A percentile compares a stretch with the other conserved stretches of the same genome.
These are phyloP conservation scores for Fusarium pseudocircinatum DNA, from an alignment of 2,329 filamentous ascomycete species.

Conservation along the genomic window DNA sequence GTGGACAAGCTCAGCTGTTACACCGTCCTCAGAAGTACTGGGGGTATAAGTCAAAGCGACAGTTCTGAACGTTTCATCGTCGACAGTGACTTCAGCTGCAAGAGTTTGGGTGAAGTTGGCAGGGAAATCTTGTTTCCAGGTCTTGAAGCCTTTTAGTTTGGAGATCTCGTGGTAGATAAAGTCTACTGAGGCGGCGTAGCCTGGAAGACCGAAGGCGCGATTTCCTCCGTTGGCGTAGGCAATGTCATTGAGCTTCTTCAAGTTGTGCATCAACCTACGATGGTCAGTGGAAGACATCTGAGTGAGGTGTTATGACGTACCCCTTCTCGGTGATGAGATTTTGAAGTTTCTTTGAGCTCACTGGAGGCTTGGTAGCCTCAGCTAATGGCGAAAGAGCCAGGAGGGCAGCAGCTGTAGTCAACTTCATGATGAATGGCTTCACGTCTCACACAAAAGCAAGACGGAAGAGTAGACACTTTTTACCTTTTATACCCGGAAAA, in stretches of 20 bases:
- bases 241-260: constrained; percentile 44
- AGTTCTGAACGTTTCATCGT: constrained; percentile 38
- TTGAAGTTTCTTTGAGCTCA: constrained; percentile 38
- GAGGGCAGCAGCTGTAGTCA: constrained; percentile 19
- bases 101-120: constrained; percentile 41
- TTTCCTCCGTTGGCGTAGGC: constrained; percentile 47
- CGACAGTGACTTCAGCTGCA: constrained; percentile 39
- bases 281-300: not conserved
- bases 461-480: not conserved
- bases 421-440: constrained; percentile 25
- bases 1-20: constrained; percentile 41
- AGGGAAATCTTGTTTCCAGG: constrained; percentile 46
- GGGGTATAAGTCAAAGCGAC: constrained; percentile 47
- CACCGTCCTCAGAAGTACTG: constrained; percentile 44
- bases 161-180: constrained; percentile 44
- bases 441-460: not conserved
- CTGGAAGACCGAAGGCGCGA: constrained; percentile 45
- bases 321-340: constrained; percentile 40
- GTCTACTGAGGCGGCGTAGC: constrained; percentile 49
- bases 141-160: constrained; percentile 40
- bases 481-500: not conserved
- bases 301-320: not conserved
- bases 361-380: constrained; percentile 32
- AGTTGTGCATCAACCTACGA: constrained; percentile 37
- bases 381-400: constrained; percentile 42